Evolutionary conservation across 2,329 filamentous ascomycete genomes (phyloP), one percentile per base, ranked within the genome.

Genomic region (Xylaria sp.): DNA sequence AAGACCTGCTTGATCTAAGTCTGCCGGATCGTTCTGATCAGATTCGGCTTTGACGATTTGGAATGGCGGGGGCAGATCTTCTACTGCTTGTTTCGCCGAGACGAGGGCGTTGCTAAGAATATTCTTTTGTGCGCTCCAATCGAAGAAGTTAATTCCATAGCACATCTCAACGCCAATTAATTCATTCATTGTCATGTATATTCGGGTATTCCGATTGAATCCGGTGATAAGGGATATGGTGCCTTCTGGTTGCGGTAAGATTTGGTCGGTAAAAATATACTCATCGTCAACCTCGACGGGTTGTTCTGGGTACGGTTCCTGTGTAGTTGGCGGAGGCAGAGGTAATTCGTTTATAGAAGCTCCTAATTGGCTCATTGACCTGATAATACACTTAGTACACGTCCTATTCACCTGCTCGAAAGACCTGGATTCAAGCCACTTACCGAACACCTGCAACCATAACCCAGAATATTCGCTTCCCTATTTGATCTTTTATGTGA

Each of bases 231-330:
- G 86, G 0, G 94, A 92, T 1, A 94, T 82, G 1, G 87, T 84
- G 5, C 89, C 90, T 20, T 88, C 82, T 2, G 92, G 91, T 75
- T 95, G 94, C 8, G 87, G 84, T 39, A 91, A 87, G 61, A 95
- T 88, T 70, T 92, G 89, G 28, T 90, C 88, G 0, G 90, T 84
- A 67, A 90, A 90, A 67, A 97, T 92, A 76, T 89, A 94, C 66
- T 91, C 90, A 79, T 97, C 94, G 74, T 97, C 94, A 0, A 97
- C 89, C 75, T 97, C 94, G 23, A 91, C 83, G 0, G 94, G 94
- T 13, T 94, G 85, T 8, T 92, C 91, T 3, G 94, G 94, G 73
- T 96, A 94, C 4, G 90, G 91, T 52, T 93, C 89, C 32, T 87
- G 90, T 0, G 90, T 89, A 0, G 93, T 97, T 1, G 91, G 90